These are phyloP conservation scores for Coccinonectria pachysandricola DNA, from an alignment of 2,329 filamentous ascomycete genomes.

Conservation along the genomic window DNA sequence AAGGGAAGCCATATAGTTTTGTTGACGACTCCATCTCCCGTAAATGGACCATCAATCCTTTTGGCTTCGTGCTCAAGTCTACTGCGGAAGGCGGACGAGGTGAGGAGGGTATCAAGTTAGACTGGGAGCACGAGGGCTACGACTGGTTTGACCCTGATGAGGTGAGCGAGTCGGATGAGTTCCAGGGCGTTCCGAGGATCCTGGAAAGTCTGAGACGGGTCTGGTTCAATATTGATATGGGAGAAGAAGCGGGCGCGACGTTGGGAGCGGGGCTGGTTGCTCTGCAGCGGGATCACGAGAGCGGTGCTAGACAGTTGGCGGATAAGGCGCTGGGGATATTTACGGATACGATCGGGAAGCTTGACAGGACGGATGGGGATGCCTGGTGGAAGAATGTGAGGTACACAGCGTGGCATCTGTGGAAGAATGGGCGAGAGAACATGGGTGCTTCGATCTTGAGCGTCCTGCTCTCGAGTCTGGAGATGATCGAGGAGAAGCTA, in stretches of 20 bases:
- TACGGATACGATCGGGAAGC: conserved; percentile 30
- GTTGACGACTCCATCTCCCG: conserved; percentile 40
- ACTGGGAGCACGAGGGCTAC: conserved; percentile 54
- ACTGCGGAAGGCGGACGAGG: conserved; percentile 19
- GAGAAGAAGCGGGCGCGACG: conserved; percentile 31
- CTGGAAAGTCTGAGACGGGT: conserved; percentile 48
- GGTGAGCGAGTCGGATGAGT: conserved; percentile 34
- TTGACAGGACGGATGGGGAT: conserved; percentile 19
- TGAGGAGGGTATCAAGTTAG: conserved; percentile 39
- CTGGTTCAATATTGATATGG: conserved; percentile 46
- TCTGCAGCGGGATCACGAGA: conserved; percentile 46
- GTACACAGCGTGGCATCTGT: conserved; percentile 51
- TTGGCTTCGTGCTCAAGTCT: conserved; percentile 42
- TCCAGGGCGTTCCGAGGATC: conserved; percentile 46
- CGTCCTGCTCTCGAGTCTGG: conserved; percentile 36
- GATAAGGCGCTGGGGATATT: conserved; percentile 40
- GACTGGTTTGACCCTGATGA: conserved; percentile 45
- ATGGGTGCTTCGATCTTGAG: conserved; percentile 52
- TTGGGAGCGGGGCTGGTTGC: conserved; percentile 36
- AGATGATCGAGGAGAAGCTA: conserved; percentile 25
- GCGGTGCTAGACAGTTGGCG: conserved; percentile 49
- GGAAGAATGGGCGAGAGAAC: conserved; percentile 54
- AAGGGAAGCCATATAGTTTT: conserved; percentile 50
- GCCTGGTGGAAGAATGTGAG: conserved; percentile 47
- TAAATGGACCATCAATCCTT: conserved; percentile 54